A percentile compares a stretch with the other conserved stretches of the same genome.
phyloP scores from a whole-genome alignment of 1,139 yeast genomes.

The Blastobotrys indianensis region DNA sequence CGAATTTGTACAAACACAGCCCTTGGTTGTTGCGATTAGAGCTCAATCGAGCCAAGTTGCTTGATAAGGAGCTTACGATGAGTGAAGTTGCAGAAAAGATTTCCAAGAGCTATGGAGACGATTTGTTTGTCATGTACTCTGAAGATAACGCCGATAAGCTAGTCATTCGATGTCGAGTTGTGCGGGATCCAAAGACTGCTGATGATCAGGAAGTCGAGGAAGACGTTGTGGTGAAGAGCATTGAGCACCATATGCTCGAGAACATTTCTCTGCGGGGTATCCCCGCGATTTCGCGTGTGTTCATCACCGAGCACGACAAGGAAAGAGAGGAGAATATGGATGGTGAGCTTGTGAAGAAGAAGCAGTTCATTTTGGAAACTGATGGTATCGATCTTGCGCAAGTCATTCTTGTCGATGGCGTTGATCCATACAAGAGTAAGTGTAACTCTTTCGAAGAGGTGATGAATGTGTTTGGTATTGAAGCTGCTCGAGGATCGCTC shows the following conservation, averaged over 20 bases:
- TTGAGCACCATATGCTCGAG: conserved; percentile 95
- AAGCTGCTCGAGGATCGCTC: conserved; percentile 93
- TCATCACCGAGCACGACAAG: conserved; percentile 91
- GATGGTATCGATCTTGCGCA: conserved; percentile 97
- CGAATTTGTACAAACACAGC: conserved; percentile 85
- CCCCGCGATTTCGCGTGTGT: conserved; percentile 85
- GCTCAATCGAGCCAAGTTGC: conserved; percentile 97
- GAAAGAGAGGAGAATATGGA: conserved; percentile 65
- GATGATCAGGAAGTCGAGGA: conserved; percentile 95
- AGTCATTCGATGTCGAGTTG: conserved; percentile 96
- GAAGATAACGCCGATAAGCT: conserved; percentile 98
- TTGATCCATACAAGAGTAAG: conserved; percentile 81
- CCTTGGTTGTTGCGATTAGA: conserved; percentile 97
- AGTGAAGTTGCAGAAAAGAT: conserved; percentile 97
- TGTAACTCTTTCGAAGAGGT: conserved; percentile 96
- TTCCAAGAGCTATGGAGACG: conserved; percentile 88
- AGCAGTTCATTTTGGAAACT: conserved; percentile 98
- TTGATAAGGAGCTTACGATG: conserved; percentile 96
- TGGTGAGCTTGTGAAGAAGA: conserved; percentile 83
- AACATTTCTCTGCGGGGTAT: conserved; percentile 94
- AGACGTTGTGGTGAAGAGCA: conserved; percentile 91
- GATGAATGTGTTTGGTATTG: conserved; percentile 92
- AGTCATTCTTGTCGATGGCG: conserved; percentile 93
- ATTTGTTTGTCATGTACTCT: conserved; percentile 95
- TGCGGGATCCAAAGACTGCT: conserved; percentile 88